Base-by-base conservation (phyloP, 2,329 filamentous ascomycete genomes). In the Hypocrella siamensis region DNA sequence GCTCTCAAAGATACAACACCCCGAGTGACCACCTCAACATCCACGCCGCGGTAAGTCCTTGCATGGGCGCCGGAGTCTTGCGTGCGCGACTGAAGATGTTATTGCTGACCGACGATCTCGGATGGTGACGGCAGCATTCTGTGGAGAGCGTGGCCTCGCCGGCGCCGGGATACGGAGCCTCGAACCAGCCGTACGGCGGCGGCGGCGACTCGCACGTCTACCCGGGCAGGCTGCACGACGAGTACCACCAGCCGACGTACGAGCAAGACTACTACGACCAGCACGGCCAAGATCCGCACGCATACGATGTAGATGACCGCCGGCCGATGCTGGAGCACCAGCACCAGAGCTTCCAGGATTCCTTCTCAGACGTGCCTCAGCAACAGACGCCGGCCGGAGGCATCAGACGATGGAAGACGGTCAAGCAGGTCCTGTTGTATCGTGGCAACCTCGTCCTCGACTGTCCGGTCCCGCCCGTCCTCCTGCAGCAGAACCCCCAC, bases 401-500 rank as follows among this genome's bases (percentile, higher is more conserved):
- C 4, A 75, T 96, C 42, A 79, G 82, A 53, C 71, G 90, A 52
- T 96, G 84, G 82, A 98, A 96, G 65, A 98, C 90, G 0, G 88
- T 98, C 30, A 98, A 96, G 59, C 84, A 94, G 61, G 88, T 98
- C n/a, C 77, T 92, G 46, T 60, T 98, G 32, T 98, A 93, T 65
- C 79, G 92, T 42, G 90, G 90, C 40, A 98, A 98, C 57, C 70
- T 98, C 46, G 86, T 98, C 24, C 75, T 98, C 4, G 90, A 98
- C 54, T 98, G 90, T 51, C 90, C 90, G 0, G 83, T 98, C 35
- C 88, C 90, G 1, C 88, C 90, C 0, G 74, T 78, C 46, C 63
- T 98, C 27, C 62, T 98, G 28, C 86, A 79, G 48, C 83, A 93
- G 50, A 73, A 94, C 17, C 80, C 81, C 27, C 86, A 94, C 53